Percentiles rank a stretch among this genome's conserved stretches.
Conservation (phyloP, 2,329 filamentous ascomycete species). For the Botrytis byssoidea region DNA sequence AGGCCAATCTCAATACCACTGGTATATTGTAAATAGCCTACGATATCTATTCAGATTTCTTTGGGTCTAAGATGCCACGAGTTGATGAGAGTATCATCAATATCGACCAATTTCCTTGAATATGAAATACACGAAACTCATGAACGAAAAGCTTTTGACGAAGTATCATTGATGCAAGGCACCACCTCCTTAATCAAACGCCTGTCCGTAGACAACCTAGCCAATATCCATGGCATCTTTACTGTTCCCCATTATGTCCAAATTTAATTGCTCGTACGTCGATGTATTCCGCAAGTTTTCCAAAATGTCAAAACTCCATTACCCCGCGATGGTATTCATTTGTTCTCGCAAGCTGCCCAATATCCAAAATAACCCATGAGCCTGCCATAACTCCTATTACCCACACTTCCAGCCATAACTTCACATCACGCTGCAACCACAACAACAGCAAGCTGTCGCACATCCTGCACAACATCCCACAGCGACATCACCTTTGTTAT, state of each 20-base stretch:
- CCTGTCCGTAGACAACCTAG: not conserved
- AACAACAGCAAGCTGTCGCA: constrained; percentile 8
- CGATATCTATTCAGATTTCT: not conserved
- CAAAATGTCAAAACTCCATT: not conserved
- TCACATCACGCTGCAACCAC: constrained; percentile 19
- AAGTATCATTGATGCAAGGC: not conserved
- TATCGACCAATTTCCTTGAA: not conserved
- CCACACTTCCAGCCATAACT: not conserved
- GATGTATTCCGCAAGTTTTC: not conserved
- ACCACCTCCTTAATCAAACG: not conserved
- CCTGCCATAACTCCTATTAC: not conserved
- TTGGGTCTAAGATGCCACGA: not conserved
- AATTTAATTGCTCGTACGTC: not conserved
- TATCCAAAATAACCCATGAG: not conserved
- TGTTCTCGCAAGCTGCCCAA: not conserved
- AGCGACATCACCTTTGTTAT: constrained; percentile 8
- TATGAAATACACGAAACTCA: not conserved
- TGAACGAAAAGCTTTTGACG: not conserved
- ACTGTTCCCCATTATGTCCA: not conserved
- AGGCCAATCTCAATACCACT: not conserved
- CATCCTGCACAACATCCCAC: constrained; percentile 14
- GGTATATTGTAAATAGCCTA: not conserved
- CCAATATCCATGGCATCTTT: not conserved
- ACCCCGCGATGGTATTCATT: no score
- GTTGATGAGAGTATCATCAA: not conserved